Conservation (phyloP, 768 basidiomycete species). For the Tylopilus sp. region DNA sequence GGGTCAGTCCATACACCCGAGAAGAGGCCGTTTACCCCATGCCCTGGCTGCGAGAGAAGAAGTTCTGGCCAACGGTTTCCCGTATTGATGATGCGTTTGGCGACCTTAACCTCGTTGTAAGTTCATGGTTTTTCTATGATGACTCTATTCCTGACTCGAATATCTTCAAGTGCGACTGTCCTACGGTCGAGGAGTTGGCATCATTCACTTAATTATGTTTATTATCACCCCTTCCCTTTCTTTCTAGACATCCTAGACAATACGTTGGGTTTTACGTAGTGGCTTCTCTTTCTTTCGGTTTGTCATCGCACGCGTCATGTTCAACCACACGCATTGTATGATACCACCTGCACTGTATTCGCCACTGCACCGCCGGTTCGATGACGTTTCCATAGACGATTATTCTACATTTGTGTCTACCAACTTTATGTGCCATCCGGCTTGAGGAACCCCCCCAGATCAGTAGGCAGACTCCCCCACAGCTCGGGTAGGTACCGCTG, state of each 20-base stretch:
- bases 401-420: slow-evolving; percentile 6
- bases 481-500: slow-evolving; percentile 38
- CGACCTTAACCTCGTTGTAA: slow-evolving; percentile 84
- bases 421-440: slow-evolving; percentile 7
- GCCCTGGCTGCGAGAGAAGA: slow-evolving; percentile 77
- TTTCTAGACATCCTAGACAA: slow-evolving; percentile 23
- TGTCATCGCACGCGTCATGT: slow-evolving; percentile 40
- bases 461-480: slow-evolving; percentile 28
- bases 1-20: slow-evolving; percentile 80
- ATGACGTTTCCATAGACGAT: slow-evolving; percentile 12
- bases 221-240: slow-evolving; percentile 2
- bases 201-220: slow-evolving; percentile 7
- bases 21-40: slow-evolving; percentile 89
- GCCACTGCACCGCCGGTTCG: slow-evolving; percentile 6
- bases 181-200: slow-evolving; percentile 76
- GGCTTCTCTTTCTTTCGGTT: slow-evolving; percentile 50
- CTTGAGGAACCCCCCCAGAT: slow-evolving; percentile 22
- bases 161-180: slow-evolving; percentile 72
- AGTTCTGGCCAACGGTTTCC: slow-evolving; percentile 96
- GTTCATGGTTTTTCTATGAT: slow-evolving; percentile 29
- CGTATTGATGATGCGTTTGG: slow-evolving; percentile 95
- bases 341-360: slow-evolving; percentile 28
- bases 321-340: slow-evolving; percentile 60
- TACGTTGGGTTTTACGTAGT: slow-evolving; percentile 24
- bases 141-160: slow-evolving; percentile 6